Base-by-base conservation (phyloP, 2,329 filamentous ascomycete species). In the Myriosclerotinia duriaeana region DNA sequence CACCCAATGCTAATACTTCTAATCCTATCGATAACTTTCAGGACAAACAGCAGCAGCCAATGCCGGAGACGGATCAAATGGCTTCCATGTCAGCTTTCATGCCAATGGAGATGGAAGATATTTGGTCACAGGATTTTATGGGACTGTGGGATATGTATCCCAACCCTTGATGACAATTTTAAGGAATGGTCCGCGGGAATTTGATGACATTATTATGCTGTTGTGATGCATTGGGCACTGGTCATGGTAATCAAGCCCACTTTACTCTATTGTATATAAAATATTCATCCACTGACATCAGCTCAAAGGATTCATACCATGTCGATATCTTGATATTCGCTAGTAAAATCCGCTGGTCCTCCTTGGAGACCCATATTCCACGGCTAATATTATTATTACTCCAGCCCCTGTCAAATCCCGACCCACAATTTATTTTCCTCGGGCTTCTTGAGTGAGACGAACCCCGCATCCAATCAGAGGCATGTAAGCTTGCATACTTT, bases 91-190 rank as follows among this genome's bases (percentile, higher is more conserved):
- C 59, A 40, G 9, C 48, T 34, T 62, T 64, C 15, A 44, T 64
- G 40, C 48, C 50, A 22, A 38, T 54, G 26, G 62, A 64, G 26
- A 64, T 46, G 48, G 53, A 46, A 34, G 62, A 56, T 22, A 6
- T 44, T 38, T 64, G 62, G 53, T 56, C 50, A 14, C 62, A 64
- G 22, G 59, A 62, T 40, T 62, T 53, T n/a, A 53, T 62, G 62
- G 53, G 62, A 53, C 14, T 38, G 5, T 66, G 48, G 44, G 48
- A 44, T 54, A 52, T 53, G 22, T 70, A 60, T 60, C 30, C 58
- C 30, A 60, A 60, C 14, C 17, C 58, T 50, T 38, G 8, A 50
- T 60, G 58, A 38, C 12, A 11, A 36, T 22, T 26, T 1, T 11
- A 14, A 26, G 20, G 20, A 22, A 26, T 48, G 7, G 14, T 59